Evolutionary conservation across 345 rosid genomes (phyloP).

Genomic region (Mallotus nudiflorus): DNA sequence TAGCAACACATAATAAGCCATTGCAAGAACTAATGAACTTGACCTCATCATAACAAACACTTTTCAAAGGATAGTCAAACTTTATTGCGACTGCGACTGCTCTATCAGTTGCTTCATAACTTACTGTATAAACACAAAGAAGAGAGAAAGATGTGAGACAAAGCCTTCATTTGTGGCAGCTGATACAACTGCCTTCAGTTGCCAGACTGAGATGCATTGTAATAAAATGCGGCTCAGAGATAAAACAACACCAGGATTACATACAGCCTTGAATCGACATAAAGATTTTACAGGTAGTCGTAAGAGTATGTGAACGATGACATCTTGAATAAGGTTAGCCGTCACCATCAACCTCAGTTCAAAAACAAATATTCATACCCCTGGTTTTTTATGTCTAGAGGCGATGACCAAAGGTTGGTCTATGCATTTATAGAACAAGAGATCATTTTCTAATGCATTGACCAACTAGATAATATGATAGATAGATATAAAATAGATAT

Average conservation of each 20-base stretch:
- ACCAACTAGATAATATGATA: no score
- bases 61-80: conserved; percentile 1
- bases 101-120: not conserved
- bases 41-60: not conserved
- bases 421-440: not conserved
- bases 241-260: conserved; percentile 1
- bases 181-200: not conserved
- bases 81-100: conserved; percentile 4
- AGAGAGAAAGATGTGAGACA: conserved; percentile 13
- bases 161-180: conserved; percentile 3
- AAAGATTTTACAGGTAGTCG: conserved; percentile 6
- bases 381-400: not conserved
- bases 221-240: conserved; percentile 4
- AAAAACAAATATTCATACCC: not conserved
- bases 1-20: conserved; percentile 10
- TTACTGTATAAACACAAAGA: not conserved
- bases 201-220: conserved; percentile 9
- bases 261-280: not conserved
- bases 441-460: no score
- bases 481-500: no score
- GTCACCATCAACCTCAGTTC: not conserved
- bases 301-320: not conserved
- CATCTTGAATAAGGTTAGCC: not conserved
- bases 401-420: not conserved
- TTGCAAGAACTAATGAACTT: conserved; percentile 10